Evolutionary conservation across 257 asterid species (phyloP), one percentile per base, ranked within the genome.

Genomic region (Solanum tarijense): DNA sequence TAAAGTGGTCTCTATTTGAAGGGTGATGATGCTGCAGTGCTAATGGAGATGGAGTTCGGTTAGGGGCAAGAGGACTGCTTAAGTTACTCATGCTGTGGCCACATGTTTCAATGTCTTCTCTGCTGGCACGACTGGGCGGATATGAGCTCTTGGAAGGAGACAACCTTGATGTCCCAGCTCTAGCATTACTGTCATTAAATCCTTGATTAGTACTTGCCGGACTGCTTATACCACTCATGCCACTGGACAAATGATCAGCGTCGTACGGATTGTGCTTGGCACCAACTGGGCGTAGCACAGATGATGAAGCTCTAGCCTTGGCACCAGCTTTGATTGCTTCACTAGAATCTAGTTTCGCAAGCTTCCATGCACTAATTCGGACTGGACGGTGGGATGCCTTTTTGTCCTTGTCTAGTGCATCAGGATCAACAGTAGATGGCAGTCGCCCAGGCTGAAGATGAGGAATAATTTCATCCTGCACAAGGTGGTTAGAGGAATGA

Each of bases 341-440:
- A 31, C 83, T 90, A 1, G 98, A 92, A 90, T 97, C 98, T 32
- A 97, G 91, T 82, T 95, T 97, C 0, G 98, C 98, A 25, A 97
- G 99, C 91, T 94, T 97, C 99, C 99, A 95, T 27, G 98, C 98
- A 71, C 99, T 97, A 91, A 97, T 95, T 88, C 93, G 90, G 89
- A 97, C 90, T 5, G 97, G 98, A 72, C 98, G 98, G 84, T 94
- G 95, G 9, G 93, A n/a, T 23, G 74, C 89, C 43, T 89, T 90
- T 89, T 94, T 97, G 27, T 96, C 98, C 91, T 92, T 93, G 20
- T 93, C 98, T 34, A 91, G 29, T 2, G 95, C 84, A 78, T 96
- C 99, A 2, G 99, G 99, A 90, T 96, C 98, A 12, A 96, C 96
- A 12, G 98, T 96, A 32, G 99, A 96, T 41, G 99, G 98, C 83